These are phyloP conservation scores for Hypoxylon lenormandii DNA, from an alignment of 495 filamentous ascomycete species.

Conservation along the genomic window DNA sequence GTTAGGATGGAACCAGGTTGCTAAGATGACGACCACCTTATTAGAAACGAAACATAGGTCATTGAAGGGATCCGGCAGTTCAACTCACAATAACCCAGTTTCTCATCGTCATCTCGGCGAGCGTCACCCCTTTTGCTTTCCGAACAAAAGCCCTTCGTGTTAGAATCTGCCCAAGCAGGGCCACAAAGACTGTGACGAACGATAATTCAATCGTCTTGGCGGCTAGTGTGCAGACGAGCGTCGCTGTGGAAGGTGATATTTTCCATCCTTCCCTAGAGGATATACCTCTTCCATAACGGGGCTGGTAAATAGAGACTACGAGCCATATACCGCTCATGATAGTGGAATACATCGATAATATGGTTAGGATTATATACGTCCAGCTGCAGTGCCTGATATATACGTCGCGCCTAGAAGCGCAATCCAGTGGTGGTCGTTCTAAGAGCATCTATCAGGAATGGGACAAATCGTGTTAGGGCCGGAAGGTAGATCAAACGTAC, in stretches of 20 bases:
- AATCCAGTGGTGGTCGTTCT: conserved; percentile 46
- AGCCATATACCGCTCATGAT: conserved; percentile 74
- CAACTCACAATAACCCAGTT: conserved; percentile 61
- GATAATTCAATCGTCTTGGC: conserved; percentile 80
- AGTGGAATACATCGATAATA: conserved; percentile 75
- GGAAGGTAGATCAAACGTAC: conserved; percentile 5
- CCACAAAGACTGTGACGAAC: conserved; percentile 81
- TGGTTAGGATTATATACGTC: conserved; percentile 68
- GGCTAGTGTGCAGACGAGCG: conserved; percentile 70
- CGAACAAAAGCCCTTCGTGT: conserved; percentile 71
- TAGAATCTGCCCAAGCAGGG: conserved; percentile 77
- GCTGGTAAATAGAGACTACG: conserved; percentile 67
- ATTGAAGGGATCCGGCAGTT: background rate
- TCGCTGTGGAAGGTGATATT: conserved; percentile 68
- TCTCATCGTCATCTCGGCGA: conserved; percentile 77
- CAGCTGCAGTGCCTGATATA: conserved; percentile 62
- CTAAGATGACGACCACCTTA: conserved; percentile 29
- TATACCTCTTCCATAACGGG: conserved; percentile 69
- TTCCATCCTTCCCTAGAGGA: conserved; percentile 57
- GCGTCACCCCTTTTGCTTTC: conserved; percentile 69
- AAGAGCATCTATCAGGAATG: conserved; percentile 2
- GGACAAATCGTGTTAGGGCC: background rate
- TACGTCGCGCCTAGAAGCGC: conserved; percentile 50
- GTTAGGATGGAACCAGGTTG: conserved; percentile 72
- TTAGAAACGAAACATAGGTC: conserved; percentile 4